Conservation (phyloP, 2,329 filamentous ascomycete genomes). For the Fusarium buxicola region DNA sequence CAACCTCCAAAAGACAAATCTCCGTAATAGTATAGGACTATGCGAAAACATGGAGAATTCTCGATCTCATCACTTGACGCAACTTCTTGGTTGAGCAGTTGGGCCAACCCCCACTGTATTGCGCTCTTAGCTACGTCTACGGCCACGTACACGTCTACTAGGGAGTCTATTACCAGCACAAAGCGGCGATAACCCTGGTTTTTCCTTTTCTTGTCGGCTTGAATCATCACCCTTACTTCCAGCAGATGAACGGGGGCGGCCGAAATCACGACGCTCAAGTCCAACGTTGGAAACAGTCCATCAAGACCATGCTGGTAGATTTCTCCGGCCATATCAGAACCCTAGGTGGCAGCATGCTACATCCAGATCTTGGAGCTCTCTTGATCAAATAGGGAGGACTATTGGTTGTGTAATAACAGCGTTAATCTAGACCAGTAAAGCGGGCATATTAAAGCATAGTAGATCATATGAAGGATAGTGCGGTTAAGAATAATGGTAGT, state of each 20-base stretch:
- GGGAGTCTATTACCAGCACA: constrained; percentile 15
- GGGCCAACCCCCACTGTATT: constrained; percentile 14
- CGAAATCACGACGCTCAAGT: constrained; percentile 87
- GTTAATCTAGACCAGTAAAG: constrained; percentile 89
- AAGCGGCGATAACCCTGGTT: constrained; percentile 12
- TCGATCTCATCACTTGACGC: constrained; percentile 46
- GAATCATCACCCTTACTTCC: constrained; percentile 8
- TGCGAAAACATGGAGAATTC: background rate
- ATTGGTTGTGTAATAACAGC: constrained; percentile 63
- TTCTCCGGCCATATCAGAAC: constrained; percentile 83
- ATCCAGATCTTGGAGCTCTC: constrained; percentile 85
- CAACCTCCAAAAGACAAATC: background rate
- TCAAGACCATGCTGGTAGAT: constrained; percentile 78
- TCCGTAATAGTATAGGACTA: background rate
- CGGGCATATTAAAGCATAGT: constrained; percentile 88
- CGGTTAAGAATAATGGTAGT: constrained; percentile 74
- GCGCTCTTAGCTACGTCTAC: constrained; percentile 22
- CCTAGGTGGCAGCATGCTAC: constrained; percentile 83
- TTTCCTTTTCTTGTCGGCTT: constrained; percentile 3
- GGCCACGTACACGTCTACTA: constrained; percentile 18
- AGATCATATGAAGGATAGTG: constrained; percentile 90
- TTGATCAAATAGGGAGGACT: constrained; percentile 73
- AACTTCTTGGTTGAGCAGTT: background rate
- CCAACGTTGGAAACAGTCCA: constrained; percentile 83
- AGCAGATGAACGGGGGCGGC: constrained; percentile 93